Evolutionary conservation across 1,284 basidiomycete genomes (phyloP), one percentile per base, ranked within the genome.

Genomic region (Sphaerobolus stellatus): DNA sequence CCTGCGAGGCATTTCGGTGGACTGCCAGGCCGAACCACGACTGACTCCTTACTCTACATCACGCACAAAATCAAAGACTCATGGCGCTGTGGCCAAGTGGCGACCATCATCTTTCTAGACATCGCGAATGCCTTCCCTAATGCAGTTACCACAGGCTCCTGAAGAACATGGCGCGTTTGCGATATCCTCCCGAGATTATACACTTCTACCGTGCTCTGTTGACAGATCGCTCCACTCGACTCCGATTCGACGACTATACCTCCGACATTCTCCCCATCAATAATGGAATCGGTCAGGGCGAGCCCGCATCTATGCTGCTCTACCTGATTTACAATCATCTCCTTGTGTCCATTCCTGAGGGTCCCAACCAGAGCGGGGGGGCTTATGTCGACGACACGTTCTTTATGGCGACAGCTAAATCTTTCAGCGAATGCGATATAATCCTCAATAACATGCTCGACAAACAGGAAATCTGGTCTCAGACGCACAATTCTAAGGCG

Each of bases 31-130:
- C 16, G 53, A 9, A 59, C 60, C 9, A 54, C 47, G 22, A 38
- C 36, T 2, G 56, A 61, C 43, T 33, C 59, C 8, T 38, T 57
- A 7, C 56, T 55, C n/a, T 18, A 48, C 7, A 29, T 56, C 16
- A 40, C 41, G 6, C 13, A 27, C 3, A 14, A 13, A 29, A 31
- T 51, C 5, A 56, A 56, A 22, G 28, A 51, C 22, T 33, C 49
- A 13, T 52, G 49, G 54, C 33, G 54, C 13, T 24, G 20, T 5
- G 41, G 41, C 16, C 22, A 52, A 16, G 54, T 51, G 7, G 49
- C 31, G 14, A 28, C 49, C 4, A 41, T 33, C 7, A 34, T 56
- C 3, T 52, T 52, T 34, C 48, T 54, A 9, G 52, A 54, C 48
- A 49, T 54, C 46, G 27, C 31, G 28, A 47, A 25, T 16, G 52